A percentile compares a stretch with the other conserved stretches of the same genome.
Evolutionary conservation across 2,329 filamentous ascomycete species (phyloP).

Genomic region (Parastagonospora avenae): DNA sequence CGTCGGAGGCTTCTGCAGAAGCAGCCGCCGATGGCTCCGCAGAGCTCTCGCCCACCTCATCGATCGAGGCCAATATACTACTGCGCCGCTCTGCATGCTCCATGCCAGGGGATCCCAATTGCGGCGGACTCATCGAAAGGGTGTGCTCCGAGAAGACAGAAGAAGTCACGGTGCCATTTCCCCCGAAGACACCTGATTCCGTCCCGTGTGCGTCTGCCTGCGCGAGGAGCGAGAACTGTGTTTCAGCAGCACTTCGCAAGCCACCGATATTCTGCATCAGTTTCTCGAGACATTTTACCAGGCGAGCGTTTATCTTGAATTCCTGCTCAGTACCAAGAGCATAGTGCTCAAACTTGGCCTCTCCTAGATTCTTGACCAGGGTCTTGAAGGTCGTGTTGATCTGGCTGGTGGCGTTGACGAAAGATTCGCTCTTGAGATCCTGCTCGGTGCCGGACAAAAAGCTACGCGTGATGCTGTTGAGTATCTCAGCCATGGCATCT

Average conservation of each 20-base stretch:
- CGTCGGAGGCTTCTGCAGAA: slow-evolving; percentile 37
- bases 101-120: slow-evolving; percentile 33
- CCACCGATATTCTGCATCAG: slow-evolving; percentile 90
- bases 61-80: slow-evolving; percentile 50
- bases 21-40: slow-evolving; percentile 31
- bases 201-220: slow-evolving; percentile 54
- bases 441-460: slow-evolving; percentile 84
- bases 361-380: slow-evolving; percentile 77
- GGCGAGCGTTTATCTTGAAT: slow-evolving; percentile 76
- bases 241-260: slow-evolving; percentile 83
- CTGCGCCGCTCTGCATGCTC: slow-evolving; percentile 38
- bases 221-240: slow-evolving; percentile 83
- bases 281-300: slow-evolving; percentile 83
- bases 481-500: slow-evolving; percentile 76
- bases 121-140: slow-evolving; percentile 30
- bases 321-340: slow-evolving; percentile 77
- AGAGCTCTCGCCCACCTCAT: slow-evolving; percentile 47
- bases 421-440: slow-evolving; percentile 71
- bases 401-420: slow-evolving; percentile 63
- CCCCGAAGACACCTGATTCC: slow-evolving; percentile 13
- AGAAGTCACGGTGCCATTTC: slow-evolving; percentile 28
- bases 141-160: slow-evolving; percentile 30
- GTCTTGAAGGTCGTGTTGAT: slow-evolving; percentile 72
- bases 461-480: slow-evolving; percentile 78
- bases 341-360: slow-evolving; percentile 90